Percentiles rank a stretch among this genome's conserved stretches.
These are phyloP conservation scores for Nakaseomyces delphensis DNA, from an alignment of 1,139 yeast species.

Conservation along the genomic window DNA sequence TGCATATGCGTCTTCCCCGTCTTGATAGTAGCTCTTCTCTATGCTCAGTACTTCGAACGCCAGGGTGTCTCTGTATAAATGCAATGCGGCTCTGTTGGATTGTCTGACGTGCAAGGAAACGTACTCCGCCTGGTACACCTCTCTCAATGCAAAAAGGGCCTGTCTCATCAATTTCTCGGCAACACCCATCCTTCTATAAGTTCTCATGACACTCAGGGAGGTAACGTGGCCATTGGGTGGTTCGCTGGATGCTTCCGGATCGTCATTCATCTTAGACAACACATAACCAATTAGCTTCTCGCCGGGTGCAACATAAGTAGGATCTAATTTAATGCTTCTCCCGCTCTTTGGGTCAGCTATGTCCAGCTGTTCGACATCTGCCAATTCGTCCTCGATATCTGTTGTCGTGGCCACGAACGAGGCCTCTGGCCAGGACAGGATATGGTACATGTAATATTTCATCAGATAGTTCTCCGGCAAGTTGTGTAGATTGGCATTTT, in stretches of 20 bases:
- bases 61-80: constrained; percentile 79
- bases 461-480: constrained; percentile 90
- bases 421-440: constrained; percentile 95
- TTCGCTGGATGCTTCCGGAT: constrained; percentile 52
- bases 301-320: constrained; percentile 50
- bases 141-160: constrained; percentile 69
- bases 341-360: constrained; percentile 17
- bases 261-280: constrained; percentile 94
- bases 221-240: constrained; percentile 93
- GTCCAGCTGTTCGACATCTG: constrained; percentile 22
- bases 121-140: constrained; percentile 70
- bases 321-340: constrained; percentile 35
- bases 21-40: constrained; percentile 85
- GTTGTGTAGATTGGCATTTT: constrained; percentile 86
- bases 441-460: constrained; percentile 89
- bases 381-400: constrained; percentile 32
- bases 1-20: constrained; percentile 97
- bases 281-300: constrained; percentile 92
- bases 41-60: constrained; percentile 72
- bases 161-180: constrained; percentile 93
- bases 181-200: constrained; percentile 88
- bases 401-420: constrained; percentile 89
- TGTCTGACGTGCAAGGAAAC: constrained; percentile 91
- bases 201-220: constrained; percentile 87
- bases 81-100: constrained; percentile 89